Evolutionary conservation across 2,329 filamentous ascomycete genomes (phyloP).

Genomic region (Lasiodiplodia theobromae): DNA sequence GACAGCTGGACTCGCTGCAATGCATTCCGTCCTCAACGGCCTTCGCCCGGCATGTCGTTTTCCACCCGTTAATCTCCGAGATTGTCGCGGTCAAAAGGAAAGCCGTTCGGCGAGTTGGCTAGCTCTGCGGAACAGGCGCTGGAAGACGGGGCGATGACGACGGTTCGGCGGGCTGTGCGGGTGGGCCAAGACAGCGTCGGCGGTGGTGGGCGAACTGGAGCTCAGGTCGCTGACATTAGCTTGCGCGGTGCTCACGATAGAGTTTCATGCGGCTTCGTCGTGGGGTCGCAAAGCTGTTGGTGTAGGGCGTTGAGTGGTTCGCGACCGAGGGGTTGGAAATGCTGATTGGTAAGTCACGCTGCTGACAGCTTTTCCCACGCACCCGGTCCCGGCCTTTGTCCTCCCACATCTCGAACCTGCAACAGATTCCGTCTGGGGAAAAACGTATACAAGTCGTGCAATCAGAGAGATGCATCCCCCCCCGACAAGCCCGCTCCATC

Average conservation of each 20-base stretch:
- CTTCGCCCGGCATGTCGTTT: background rate
- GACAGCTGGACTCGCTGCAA: background rate
- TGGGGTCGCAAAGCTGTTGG: background rate
- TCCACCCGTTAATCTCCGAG: background rate
- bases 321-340: background rate
- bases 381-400: background rate
- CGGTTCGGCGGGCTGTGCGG: background rate
- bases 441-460: background rate
- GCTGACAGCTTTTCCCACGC: background rate
- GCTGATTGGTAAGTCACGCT: background rate
- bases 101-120: background rate
- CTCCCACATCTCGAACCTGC: background rate
- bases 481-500: background rate
- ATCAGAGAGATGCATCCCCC: background rate
- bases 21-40: background rate
- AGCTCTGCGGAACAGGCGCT: background rate
- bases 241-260: background rate
- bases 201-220: background rate
- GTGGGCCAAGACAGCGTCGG: background rate
- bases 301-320: background rate
- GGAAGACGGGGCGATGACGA: background rate
- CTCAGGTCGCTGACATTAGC: background rate
- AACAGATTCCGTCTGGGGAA: background rate
- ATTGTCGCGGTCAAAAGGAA: background rate
- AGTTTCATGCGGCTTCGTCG: background rate